These are phyloP conservation scores for Phoma herbarum DNA, from an alignment of 2,329 filamentous ascomycete species.

Conservation along the genomic window DNA sequence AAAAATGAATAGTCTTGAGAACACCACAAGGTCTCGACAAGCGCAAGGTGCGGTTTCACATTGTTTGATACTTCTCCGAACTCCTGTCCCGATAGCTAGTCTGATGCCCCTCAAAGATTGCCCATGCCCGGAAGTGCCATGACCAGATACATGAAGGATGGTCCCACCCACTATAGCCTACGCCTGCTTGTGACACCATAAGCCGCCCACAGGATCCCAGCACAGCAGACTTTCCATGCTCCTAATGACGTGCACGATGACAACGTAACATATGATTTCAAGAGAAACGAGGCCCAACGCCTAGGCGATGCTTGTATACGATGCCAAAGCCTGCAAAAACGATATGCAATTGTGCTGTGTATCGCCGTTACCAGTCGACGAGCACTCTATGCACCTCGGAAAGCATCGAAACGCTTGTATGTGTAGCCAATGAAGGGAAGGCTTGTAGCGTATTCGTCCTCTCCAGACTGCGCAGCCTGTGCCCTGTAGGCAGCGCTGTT, in stretches of 20 bases:
- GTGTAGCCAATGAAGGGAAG: slow-evolving; percentile 96
- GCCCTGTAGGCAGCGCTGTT: slow-evolving; percentile 87
- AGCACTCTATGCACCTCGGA: slow-evolving; percentile 54
- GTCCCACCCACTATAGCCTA: slow-evolving; percentile 4
- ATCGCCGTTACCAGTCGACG: slow-evolving; percentile 19
- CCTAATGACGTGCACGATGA: slow-evolving; percentile 11
- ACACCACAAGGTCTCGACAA: not conserved
- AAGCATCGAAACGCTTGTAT: slow-evolving; percentile 92
- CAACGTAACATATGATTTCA: slow-evolving; percentile 6
- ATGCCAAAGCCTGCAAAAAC: slow-evolving; percentile 21
- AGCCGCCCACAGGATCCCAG: slow-evolving; percentile 10
- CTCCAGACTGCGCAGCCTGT: slow-evolving; percentile 75
- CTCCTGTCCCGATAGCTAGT: slow-evolving; percentile 13
- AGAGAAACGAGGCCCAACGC: slow-evolving; percentile 22
- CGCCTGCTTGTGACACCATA: slow-evolving; percentile 4
- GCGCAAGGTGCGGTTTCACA: slow-evolving; percentile 12
- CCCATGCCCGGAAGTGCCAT: slow-evolving; percentile 1
- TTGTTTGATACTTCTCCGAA: slow-evolving; percentile 15
- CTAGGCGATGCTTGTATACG: slow-evolving; percentile 29
- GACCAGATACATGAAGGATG: slow-evolving; percentile 1
- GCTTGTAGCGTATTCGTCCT: slow-evolving; percentile 88
- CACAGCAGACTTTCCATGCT: slow-evolving; percentile 1
- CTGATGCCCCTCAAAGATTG: slow-evolving; percentile 3
- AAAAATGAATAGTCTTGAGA: not conserved
- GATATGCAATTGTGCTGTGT: slow-evolving; percentile 19